Conservation (phyloP, 306 rosid genomes). For the Coriaria nepalensis region DNA sequence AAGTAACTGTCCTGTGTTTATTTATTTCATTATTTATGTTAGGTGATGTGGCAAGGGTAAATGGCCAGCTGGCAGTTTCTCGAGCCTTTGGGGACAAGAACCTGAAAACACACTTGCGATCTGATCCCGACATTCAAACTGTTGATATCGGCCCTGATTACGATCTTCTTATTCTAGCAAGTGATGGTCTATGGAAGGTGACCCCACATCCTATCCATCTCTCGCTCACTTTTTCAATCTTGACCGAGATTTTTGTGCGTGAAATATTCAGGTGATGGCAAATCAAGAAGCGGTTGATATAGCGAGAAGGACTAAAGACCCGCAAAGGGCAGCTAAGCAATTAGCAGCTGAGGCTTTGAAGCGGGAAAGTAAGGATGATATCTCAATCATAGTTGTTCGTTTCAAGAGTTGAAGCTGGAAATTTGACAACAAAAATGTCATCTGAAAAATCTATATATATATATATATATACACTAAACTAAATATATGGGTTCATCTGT, state of each 20-base stretch:
- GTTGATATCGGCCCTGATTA: constrained; percentile 28
- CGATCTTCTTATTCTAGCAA: constrained; percentile 60
- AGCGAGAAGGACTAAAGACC: constrained; percentile 50
- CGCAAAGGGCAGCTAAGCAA: constrained; percentile 57
- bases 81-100: constrained; percentile 88
- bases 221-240: constrained; percentile 4
- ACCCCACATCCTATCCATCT: constrained; percentile 1
- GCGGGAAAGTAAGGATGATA: constrained; percentile 77
- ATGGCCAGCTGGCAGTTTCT: constrained; percentile 88
- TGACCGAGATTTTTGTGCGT: neutral
- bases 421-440: neutral
- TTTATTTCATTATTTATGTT: constrained; percentile 6
- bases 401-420: constrained; percentile 41
- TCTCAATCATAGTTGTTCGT: constrained; percentile 74
- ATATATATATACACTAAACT: too few relatives aligned
- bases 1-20: too few relatives aligned
- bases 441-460: neutral
- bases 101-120: constrained; percentile 61
- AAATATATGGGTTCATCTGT: too few relatives aligned
- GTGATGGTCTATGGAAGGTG: constrained; percentile 92
- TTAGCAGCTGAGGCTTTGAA: constrained; percentile 54
- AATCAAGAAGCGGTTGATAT: constrained; percentile 82
- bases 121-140: constrained; percentile 51
- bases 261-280: constrained; percentile 48
- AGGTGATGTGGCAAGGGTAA: constrained; percentile 90